Percentiles rank a stretch among this genome's conserved stretches.
Evolutionary conservation across 352 stramenopile genomes (phyloP).

Genomic region (Elongisporangium senticosum): DNA sequence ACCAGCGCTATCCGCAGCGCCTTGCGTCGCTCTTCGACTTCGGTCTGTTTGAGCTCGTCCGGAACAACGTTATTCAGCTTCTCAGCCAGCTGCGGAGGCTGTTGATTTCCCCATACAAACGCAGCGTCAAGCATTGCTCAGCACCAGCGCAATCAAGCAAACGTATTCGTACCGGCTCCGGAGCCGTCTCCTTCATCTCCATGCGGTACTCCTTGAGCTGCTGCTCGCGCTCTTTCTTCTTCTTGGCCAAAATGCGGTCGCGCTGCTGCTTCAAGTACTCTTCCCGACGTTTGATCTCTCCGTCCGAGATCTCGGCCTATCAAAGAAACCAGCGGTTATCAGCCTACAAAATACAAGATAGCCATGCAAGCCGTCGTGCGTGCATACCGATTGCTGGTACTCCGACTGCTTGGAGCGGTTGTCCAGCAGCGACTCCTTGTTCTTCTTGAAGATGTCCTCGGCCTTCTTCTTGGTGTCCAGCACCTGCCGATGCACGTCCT

Average conservation of each 20-base stretch:
- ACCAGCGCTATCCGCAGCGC: slow-evolving; percentile 60
- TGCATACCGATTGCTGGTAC: slow-evolving; percentile 40
- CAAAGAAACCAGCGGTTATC: background rate
- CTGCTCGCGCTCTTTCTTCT: slow-evolving; percentile 63
- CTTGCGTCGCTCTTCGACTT: slow-evolving; percentile 64
- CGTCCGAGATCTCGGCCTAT: slow-evolving; percentile 58
- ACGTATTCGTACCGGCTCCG: slow-evolving; percentile 32
- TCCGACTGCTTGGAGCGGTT: slow-evolving; percentile 68
- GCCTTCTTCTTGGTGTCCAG: slow-evolving; percentile 63
- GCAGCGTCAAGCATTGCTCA: background rate
- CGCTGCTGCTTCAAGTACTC: slow-evolving; percentile 71
- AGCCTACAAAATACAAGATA: no score
- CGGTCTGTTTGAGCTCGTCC: slow-evolving; percentile 57
- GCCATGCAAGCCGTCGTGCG: no score
- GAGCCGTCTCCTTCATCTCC: slow-evolving; percentile 55
- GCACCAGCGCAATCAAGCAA: background rate
- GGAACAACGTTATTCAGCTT: slow-evolving; percentile 56
- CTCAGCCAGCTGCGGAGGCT: slow-evolving; percentile 49
- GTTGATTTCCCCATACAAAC: background rate
- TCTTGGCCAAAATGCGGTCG: slow-evolving; percentile 77
- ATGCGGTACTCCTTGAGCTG: slow-evolving; percentile 75
- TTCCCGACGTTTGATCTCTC: slow-evolving; percentile 67
- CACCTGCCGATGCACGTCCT: slow-evolving; percentile 52
- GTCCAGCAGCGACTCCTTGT: slow-evolving; percentile 67
- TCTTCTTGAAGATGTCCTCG: slow-evolving; percentile 68